Conservation (phyloP, 2,329 filamentous ascomycete species). For the Pseudocercospora crystallina region DNA sequence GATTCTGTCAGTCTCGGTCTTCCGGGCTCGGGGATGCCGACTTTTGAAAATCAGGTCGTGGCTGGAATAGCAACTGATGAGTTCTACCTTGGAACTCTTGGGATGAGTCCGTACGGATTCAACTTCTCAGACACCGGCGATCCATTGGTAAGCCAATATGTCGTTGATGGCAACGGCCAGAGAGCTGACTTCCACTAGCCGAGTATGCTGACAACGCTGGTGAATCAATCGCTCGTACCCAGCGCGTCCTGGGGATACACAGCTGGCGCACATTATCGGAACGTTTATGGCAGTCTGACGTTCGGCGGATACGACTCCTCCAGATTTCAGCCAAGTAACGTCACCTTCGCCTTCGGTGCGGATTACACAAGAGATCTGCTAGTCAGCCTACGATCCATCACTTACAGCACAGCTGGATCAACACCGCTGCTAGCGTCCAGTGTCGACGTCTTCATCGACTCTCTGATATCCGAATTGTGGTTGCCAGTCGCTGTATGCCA, state of each 20-base stretch:
- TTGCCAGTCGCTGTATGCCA: slow-evolving; percentile 38
- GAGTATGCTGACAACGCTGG: slow-evolving; percentile 35
- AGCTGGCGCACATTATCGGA: slow-evolving; percentile 37
- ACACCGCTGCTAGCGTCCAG: background rate
- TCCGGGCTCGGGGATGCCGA: slow-evolving; percentile 14
- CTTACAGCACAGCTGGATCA: background rate
- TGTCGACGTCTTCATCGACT: slow-evolving; percentile 34
- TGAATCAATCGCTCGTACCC: slow-evolving; percentile 33
- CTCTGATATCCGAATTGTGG: slow-evolving; percentile 42
- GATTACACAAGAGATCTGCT: slow-evolving; percentile 25
- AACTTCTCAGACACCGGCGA: slow-evolving; percentile 41
- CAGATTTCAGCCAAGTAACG: slow-evolving; percentile 31
- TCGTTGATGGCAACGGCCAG: slow-evolving; percentile 16
- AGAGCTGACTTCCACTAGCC: slow-evolving; percentile 14
- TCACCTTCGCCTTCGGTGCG: slow-evolving; percentile 27
- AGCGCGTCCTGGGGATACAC: slow-evolving; percentile 43
- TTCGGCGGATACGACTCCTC: slow-evolving; percentile 42
- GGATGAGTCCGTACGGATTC: slow-evolving; percentile 37
- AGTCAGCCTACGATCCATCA: slow-evolving; percentile 24
- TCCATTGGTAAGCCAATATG: no score
- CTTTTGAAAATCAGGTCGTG: slow-evolving; percentile 14
- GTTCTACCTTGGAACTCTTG: slow-evolving; percentile 39
- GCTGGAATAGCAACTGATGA: slow-evolving; percentile 32
- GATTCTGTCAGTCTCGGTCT: background rate
- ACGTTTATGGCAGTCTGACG: slow-evolving; percentile 29